phyloP scores from a whole-genome alignment of 2,329 filamentous ascomycete species.

The Colletotrichum coccodes region DNA sequence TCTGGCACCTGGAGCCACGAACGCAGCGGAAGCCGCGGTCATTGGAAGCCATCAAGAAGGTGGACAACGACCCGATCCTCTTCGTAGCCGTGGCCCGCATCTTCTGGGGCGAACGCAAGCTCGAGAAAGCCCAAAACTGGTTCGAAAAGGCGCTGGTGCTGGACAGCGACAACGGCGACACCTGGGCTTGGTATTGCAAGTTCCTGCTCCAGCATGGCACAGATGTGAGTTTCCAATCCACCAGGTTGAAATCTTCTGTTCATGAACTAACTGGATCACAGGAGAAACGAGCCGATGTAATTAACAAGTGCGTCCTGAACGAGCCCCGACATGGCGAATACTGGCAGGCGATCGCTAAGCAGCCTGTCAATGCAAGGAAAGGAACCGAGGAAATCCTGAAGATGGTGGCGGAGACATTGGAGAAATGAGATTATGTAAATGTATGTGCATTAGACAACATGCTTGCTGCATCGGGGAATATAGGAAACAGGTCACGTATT shows the following conservation, averaged over 20 bases:
- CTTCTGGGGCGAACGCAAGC: conserved; percentile 91
- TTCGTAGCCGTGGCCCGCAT: conserved; percentile 94
- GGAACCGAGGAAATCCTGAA: conserved; percentile 84
- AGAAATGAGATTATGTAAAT: conserved; percentile 35
- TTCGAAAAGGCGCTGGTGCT: conserved; percentile 95
- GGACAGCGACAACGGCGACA: conserved; percentile 88
- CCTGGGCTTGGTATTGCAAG: conserved; percentile 98
- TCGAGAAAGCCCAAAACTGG: conserved; percentile 96
- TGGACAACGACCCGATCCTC: conserved; percentile 89
- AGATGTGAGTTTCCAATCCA: conserved; percentile 49
- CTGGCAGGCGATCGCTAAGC: conserved; percentile 89
- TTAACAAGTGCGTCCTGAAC: conserved; percentile 81
- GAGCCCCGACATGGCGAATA: conserved; percentile 94
- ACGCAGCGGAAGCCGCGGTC: conserved; percentile 93
- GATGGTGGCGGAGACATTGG: conserved; percentile 70
- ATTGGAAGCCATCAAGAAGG: conserved; percentile 95
- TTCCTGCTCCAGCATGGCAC: conserved; percentile 94
- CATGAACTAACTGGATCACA: conserved; percentile 8
- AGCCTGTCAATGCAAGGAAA: conserved; percentile 82
- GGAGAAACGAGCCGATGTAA: conserved; percentile 88
- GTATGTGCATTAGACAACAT: not conserved
- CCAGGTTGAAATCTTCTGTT: not conserved
- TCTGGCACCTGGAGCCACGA: conserved; percentile 91
- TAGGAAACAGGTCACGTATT: not conserved
- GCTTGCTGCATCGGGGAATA: not conserved